Conservation (phyloP, 768 basidiomycete species). For the Boletus subcaerulescens region DNA sequence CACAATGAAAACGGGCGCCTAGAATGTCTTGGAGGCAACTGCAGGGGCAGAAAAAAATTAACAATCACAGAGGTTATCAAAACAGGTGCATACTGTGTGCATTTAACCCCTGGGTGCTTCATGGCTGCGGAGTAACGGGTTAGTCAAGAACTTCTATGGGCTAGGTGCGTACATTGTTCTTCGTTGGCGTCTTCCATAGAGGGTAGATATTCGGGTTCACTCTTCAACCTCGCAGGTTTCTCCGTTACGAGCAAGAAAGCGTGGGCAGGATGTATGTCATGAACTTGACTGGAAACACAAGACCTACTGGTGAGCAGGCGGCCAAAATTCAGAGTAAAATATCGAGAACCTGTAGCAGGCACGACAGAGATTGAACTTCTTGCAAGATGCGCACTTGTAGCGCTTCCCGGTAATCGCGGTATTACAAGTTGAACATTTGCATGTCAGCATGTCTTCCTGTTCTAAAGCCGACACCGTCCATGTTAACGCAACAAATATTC, state of each 20-base stretch:
- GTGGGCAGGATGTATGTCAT: conserved; percentile 88
- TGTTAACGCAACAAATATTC: neutral
- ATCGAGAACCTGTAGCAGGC: conserved; percentile 69
- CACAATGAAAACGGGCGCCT: conserved; percentile 91
- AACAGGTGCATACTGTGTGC: conserved; percentile 66
- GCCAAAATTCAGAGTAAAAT: conserved; percentile 8
- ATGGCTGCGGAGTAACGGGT: conserved; percentile 45
- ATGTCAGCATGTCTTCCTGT: conserved; percentile 63
- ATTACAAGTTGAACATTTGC: conserved; percentile 80
- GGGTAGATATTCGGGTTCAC: conserved; percentile 37
- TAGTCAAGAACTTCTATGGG: neutral
- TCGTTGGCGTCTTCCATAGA: conserved; percentile 42
- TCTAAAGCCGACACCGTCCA: conserved; percentile 42
- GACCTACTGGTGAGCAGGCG: neutral
- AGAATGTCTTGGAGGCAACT: conserved; percentile 90
- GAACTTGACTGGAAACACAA: conserved; percentile 61
- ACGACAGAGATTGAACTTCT: conserved; percentile 76
- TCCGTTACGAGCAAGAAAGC: conserved; percentile 83
- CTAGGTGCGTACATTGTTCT: conserved; percentile 54
- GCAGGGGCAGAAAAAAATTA: conserved; percentile 1
- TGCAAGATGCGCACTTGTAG: conserved; percentile 84
- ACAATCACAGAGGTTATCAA: neutral
- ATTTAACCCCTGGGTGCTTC: conserved; percentile 78
- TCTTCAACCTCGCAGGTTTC: conserved; percentile 40
- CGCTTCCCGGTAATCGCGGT: conserved; percentile 57